Base-by-base conservation (phyloP, 805 yeast genomes). In the Metschnikowia chrysomelidarum region DNA sequence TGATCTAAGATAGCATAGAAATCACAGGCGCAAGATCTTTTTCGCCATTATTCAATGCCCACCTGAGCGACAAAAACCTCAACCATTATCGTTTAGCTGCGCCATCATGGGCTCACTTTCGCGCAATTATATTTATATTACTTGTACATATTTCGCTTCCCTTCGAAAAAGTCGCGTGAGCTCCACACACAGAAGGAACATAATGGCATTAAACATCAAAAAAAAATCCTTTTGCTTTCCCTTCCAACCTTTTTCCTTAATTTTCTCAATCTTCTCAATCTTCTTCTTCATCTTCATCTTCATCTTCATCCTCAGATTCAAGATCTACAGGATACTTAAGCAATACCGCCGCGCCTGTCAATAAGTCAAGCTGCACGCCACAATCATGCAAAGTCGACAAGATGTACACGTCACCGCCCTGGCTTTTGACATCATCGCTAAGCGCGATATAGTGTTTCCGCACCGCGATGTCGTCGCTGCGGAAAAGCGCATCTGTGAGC, bases 311-410 rank as follows among this genome's bases (percentile, higher is more conserved):
- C 27, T 83, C 94, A 24, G 83, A 75, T 39, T 80, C 72, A 32
- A 86, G 94, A 0, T 84, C 87, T 4, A 88, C 63, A 0, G 97
- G 95, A 54, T 83, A 93, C 43, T 79, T 80, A 45, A 89, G 66
- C 24, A 91, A 73, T 36, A 87, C 93, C 0, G 97, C 98, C 19
- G 88, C 76, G 36, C 98, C 98, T 0, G 96, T 86, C 44, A 93
- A 70, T 47, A 82, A 87, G 56, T 88, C 86, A 40, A 91, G 64
- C 59, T 91, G 97, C 49, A 81, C 83, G 11, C 98, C 98, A 3
- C 89, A 75, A 40, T 82, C 91, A 54, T 91, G 98, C 50, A 88
- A 61, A 43, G 93, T 81, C 23, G 95, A 84, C 49, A 89, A 84
- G 1, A 89, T 71, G 5, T 76, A 68, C 2, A 83, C 93, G 34